These are phyloP conservation scores for Wickerhamiella siamensis DNA, from an alignment of 805 yeast genomes.

Conservation along the genomic window DNA sequence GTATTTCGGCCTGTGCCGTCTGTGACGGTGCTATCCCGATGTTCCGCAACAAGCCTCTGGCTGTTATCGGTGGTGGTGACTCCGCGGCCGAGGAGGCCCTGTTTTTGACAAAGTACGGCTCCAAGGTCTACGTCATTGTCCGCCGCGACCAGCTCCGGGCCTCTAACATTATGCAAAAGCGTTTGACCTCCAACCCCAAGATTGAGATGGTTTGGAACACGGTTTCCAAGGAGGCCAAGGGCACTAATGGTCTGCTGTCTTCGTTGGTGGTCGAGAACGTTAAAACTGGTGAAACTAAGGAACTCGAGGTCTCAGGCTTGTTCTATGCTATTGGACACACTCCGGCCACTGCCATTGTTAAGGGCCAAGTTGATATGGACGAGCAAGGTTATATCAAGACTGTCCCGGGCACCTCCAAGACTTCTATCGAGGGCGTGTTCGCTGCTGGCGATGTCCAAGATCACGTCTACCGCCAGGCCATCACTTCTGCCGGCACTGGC, in stretches of 20 bases:
- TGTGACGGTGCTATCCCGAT: slow-evolving; percentile 99
- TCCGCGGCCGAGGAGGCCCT: slow-evolving; percentile 99
- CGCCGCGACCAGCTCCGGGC: slow-evolving; percentile 94
- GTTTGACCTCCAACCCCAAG: slow-evolving; percentile 72
- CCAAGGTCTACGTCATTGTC: slow-evolving; percentile 84
- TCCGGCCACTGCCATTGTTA: slow-evolving; percentile 81
- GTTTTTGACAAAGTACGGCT: slow-evolving; percentile 92
- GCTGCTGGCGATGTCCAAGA: slow-evolving; percentile 99
- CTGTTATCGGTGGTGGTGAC: slow-evolving; percentile 98
- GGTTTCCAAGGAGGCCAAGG: slow-evolving; percentile 76
- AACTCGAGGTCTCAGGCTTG: slow-evolving; percentile 72
- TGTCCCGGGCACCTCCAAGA: slow-evolving; percentile 73
- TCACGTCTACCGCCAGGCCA: slow-evolving; percentile 93
- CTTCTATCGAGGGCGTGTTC: slow-evolving; percentile 79
- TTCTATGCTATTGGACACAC: slow-evolving; percentile 96
- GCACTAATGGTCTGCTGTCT: slow-evolving; percentile 75
- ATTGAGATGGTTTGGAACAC: slow-evolving; percentile 83
- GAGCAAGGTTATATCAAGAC: slow-evolving; percentile 82
- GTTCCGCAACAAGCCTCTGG: slow-evolving; percentile 94
- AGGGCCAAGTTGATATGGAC: slow-evolving; percentile 67
- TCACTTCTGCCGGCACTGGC: slow-evolving; percentile 98
- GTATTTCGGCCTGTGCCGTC: slow-evolving; percentile 98
- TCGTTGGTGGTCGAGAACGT: slow-evolving; percentile 53
- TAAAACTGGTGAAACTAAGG: slow-evolving; percentile 52
- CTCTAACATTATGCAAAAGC: slow-evolving; percentile 90